phyloP scores from a whole-genome alignment of 805 yeast species.

The Wickerhamomyces hampshirensis region DNA sequence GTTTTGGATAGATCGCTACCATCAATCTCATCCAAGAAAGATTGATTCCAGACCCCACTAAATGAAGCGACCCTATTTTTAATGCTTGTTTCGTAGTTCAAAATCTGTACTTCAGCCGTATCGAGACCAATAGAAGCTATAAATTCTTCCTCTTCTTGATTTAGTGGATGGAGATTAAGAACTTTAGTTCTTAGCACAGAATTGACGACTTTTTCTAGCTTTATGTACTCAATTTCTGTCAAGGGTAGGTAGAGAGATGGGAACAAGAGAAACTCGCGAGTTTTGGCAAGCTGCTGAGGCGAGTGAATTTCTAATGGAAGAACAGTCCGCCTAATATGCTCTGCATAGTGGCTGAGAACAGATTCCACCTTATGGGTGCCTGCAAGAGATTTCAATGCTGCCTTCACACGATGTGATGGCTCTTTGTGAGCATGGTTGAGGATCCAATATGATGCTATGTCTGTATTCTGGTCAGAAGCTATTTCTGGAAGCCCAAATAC shows the following conservation, averaged over 20 bases:
- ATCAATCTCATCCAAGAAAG: constrained; percentile 12
- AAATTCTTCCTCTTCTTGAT: constrained; percentile 11
- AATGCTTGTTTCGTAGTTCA: constrained; percentile 10
- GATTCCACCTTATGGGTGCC: constrained; percentile 1
- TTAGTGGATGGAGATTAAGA: neutral
- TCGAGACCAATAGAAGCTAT: constrained; percentile 19
- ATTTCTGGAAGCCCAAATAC: constrained; percentile 19
- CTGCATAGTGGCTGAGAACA: constrained; percentile 12
- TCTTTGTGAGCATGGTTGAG: constrained; percentile 19
- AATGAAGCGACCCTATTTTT: constrained; percentile 3
- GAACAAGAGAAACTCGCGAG: constrained; percentile 19
- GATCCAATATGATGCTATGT: constrained; percentile 21
- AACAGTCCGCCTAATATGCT: constrained; percentile 16
- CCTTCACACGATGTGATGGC: constrained; percentile 20
- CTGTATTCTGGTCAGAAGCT: constrained; percentile 18
- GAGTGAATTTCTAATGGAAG: neutral
- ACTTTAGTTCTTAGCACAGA: constrained; percentile 13
- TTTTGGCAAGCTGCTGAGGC: constrained; percentile 9
- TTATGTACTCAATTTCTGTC: constrained; percentile 9
- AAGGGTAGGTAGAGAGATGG: constrained; percentile 15
- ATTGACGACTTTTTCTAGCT: constrained; percentile 17
- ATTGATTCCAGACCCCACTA: constrained; percentile 15
- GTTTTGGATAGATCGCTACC: constrained; percentile 3
- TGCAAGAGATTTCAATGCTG: constrained; percentile 17
- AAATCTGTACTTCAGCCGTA: constrained; percentile 7